These are phyloP conservation scores for Nadsonia starkeyi-henricii DNA, from an alignment of 1,139 yeast species.

Conservation along the genomic window DNA sequence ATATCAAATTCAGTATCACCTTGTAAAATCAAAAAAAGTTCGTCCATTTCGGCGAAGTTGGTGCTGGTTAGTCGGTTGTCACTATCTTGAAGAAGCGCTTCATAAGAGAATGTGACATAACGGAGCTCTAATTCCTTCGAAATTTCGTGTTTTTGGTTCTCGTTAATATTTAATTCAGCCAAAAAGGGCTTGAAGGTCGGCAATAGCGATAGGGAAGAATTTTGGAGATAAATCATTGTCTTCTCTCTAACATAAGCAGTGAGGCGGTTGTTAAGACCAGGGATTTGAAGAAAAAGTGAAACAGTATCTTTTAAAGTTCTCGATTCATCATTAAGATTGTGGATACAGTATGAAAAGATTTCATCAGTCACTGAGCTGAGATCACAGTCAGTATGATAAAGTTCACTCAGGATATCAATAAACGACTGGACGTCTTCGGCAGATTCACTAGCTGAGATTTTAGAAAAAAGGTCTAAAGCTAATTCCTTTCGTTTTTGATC, in stretches of 20 bases:
- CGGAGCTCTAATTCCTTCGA: background rate
- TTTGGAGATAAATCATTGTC: background rate
- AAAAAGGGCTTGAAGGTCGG: background rate
- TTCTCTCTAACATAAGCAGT: background rate
- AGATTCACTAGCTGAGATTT: background rate
- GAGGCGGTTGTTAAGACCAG: background rate
- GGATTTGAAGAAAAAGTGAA: background rate
- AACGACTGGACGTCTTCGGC: background rate
- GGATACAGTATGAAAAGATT: background rate
- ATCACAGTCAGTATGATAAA: background rate
- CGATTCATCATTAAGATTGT: background rate
- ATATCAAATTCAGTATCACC: background rate
- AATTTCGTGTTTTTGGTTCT: background rate
- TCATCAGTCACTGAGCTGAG: background rate
- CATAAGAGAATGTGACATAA: background rate
- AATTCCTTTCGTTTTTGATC: background rate
- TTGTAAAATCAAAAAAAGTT: background rate
- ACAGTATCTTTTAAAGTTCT: background rate
- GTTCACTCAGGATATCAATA: background rate
- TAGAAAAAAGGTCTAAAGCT: background rate
- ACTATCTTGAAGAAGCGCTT: background rate
- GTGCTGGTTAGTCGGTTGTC: background rate
- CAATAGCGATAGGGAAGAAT: background rate
- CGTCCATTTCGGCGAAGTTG: background rate
- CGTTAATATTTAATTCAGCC: background rate